phyloP scores from a whole-genome alignment of 306 rosid species.

The Potentilla sterilis region DNA sequence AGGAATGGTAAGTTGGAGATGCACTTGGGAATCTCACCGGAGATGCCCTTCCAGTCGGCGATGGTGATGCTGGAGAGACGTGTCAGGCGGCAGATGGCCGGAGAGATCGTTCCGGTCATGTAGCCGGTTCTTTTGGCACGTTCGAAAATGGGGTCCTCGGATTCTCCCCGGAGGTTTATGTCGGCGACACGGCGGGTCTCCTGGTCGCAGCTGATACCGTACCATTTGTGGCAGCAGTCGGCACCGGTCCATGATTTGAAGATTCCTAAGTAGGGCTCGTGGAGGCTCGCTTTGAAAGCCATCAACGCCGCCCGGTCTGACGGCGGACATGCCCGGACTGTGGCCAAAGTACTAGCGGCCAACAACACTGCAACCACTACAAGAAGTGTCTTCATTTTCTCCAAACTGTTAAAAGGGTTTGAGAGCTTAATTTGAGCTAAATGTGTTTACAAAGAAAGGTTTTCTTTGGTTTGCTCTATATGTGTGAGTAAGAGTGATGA shows the following conservation, averaged over 20 bases:
- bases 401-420: background rate
- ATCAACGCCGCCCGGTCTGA: conserved; percentile 71
- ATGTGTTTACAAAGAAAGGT: background rate
- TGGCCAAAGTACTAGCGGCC: background rate
- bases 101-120: conserved; percentile 84
- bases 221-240: conserved; percentile 85
- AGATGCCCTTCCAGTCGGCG: conserved; percentile 91
- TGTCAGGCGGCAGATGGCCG: conserved; percentile 59
- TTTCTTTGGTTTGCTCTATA: background rate
- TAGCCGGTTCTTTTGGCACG: conserved; percentile 59
- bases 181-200: conserved; percentile 68
- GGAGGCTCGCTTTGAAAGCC: conserved; percentile 65
- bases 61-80: conserved; percentile 71
- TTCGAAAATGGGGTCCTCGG: conserved; percentile 70
- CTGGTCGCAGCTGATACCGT: conserved; percentile 83
- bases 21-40: conserved; percentile 86
- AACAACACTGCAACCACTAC: conserved; percentile 18
- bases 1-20: conserved; percentile 64
- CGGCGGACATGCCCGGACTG: conserved; percentile 57
- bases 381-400: background rate
- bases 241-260: conserved; percentile 79
- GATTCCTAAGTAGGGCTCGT: conserved; percentile 61
- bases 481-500: background rate
- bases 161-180: conserved; percentile 86
- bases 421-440: background rate